Evolutionary conservation across 2,329 filamentous ascomycete genomes (phyloP).

Genomic region (Dothiorella sarmentorum): DNA sequence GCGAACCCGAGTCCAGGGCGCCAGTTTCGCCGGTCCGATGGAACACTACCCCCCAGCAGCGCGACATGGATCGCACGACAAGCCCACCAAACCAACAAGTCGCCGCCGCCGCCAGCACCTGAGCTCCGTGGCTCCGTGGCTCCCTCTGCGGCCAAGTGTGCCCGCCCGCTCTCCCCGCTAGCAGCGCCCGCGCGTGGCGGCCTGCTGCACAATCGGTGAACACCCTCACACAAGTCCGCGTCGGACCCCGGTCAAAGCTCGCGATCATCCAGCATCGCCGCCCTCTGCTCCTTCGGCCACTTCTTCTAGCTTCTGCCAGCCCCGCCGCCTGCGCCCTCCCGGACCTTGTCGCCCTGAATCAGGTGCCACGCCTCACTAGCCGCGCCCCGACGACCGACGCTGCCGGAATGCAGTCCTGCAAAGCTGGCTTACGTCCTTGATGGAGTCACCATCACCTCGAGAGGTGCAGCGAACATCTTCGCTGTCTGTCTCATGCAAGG

Average conservation of each 20-base stretch:
- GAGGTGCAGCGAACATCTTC: constrained; percentile 7
- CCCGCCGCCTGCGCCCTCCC: constrained; percentile 5
- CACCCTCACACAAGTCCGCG: neutral
- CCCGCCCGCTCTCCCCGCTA: too few relatives aligned
- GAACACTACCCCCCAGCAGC: constrained; percentile 16
- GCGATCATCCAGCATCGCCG: constrained; percentile 13
- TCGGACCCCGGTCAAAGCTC: constrained; percentile 8
- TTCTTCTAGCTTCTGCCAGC: constrained; percentile 16
- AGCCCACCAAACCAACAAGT: constrained; percentile 5
- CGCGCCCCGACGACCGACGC: neutral
- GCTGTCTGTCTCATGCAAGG: constrained; percentile 15
- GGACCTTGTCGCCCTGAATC: constrained; percentile 14
- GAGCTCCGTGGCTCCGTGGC: too few relatives aligned
- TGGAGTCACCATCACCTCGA: constrained; percentile 8
- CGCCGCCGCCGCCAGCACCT: constrained; percentile 7
- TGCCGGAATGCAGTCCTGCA: constrained; percentile 8
- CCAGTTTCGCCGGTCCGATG: constrained; percentile 17
- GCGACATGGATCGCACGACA: constrained; percentile 14
- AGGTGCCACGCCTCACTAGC: constrained; percentile 11
- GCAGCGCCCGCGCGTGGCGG: neutral
- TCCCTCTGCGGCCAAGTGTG: too few relatives aligned
- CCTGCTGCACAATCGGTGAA: neutral
- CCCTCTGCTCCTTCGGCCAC: constrained; percentile 16
- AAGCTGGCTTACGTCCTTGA: constrained; percentile 12
- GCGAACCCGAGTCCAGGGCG: constrained; percentile 15